Evolutionary conservation across 192 early-diverging fungal genomes (phyloP), one percentile per base, ranked within the genome.

Genomic region (Phycomyces nitens): DNA sequence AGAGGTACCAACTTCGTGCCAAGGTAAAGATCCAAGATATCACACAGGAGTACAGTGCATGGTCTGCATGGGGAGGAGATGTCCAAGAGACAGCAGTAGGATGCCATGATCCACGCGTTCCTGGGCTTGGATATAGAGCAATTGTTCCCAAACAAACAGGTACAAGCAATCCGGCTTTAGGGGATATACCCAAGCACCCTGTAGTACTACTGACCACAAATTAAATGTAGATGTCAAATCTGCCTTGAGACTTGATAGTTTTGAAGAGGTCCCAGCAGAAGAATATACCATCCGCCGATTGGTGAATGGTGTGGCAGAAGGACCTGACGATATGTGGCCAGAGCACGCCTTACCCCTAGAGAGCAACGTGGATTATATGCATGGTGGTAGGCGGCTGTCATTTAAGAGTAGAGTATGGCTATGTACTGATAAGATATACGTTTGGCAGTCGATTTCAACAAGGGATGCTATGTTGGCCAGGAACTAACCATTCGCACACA

Each of bases 391-490:
- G 62, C 51, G n/a, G n/a, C n/a, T n/a, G n/a, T n/a, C n/a, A n/a
- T n/a, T n/a, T n/a, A n/a, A n/a, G n/a, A n/a, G n/a, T n/a, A n/a
- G n/a, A n/a, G n/a, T n/a, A n/a, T n/a, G n/a, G n/a, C n/a, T n/a
- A n/a, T n/a, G n/a, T n/a, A n/a, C n/a, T n/a, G n/a, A n/a, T n/a
- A n/a, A n/a, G n/a, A n/a, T n/a, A n/a, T n/a, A n/a, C 11, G 38
- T 2, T 63, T n/a, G n/a, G n/a, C n/a, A 92, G 93, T 99, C 56
- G 92, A 98, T 74, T 99, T 97, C 78, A 78, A 82, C 58, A 99
- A 99, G 78, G 97, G 97, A 1, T 99, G 97, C 76, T 99, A 99
- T 65, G 85, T 98, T 26, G 97, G 97, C 14, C 97, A 99, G 72
- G 97, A 98, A 73, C 86, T 99, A 68, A 99, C 97, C 0, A 96